phyloP scores from a whole-genome alignment of 768 basidiomycete species.

The Podaxis sp. region DNA sequence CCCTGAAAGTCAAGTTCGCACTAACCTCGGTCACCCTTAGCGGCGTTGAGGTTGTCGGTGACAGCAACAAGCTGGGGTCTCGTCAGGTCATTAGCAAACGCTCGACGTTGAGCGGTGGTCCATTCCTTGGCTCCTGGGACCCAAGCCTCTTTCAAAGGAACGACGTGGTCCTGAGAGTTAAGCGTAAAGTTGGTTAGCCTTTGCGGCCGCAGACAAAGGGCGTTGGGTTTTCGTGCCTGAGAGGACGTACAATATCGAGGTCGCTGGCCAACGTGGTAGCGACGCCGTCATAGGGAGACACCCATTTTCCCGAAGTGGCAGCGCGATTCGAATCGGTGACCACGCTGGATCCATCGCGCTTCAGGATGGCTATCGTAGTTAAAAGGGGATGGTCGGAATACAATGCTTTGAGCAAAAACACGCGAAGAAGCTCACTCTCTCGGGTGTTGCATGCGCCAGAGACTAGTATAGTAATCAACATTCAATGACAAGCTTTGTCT shows the following conservation, averaged over 20 bases:
- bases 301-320: constrained; percentile 42
- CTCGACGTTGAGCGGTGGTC: constrained; percentile 47
- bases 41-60: constrained; percentile 26
- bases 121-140: constrained; percentile 51
- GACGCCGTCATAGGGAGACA: constrained; percentile 49
- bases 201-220: neutral
- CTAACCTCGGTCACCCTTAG: constrained; percentile 40
- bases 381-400: neutral
- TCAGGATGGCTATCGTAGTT: constrained; percentile 34
- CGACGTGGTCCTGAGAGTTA: constrained; percentile 42
- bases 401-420: too few relatives aligned
- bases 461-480: too few relatives aligned
- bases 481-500: too few relatives aligned
- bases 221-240: neutral
- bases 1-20: neutral
- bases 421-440: too few relatives aligned
- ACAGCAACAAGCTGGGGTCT: constrained; percentile 54
- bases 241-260: constrained; percentile 46
- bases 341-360: constrained; percentile 44
- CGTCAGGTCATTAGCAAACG: constrained; percentile 55
- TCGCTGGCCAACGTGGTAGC: constrained; percentile 42
- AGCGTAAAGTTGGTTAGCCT: neutral
- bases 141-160: constrained; percentile 60
- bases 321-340: constrained; percentile 26
- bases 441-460: too few relatives aligned